Evolutionary conservation across 352 stramenopile species (phyloP).

Genomic region (Peronosclerospora sorghi): DNA sequence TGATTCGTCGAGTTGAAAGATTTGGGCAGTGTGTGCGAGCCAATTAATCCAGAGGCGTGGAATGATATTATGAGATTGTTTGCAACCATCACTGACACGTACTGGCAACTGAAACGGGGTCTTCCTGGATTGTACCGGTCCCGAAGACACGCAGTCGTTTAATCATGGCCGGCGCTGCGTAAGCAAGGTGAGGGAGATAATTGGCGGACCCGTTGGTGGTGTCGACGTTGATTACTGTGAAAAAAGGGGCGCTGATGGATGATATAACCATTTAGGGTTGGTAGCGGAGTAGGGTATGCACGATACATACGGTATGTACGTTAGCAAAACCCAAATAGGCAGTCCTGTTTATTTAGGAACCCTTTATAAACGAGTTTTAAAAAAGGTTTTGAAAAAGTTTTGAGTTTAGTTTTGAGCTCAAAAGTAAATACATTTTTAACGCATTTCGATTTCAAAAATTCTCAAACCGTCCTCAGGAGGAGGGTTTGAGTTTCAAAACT

Average conservation of each 20-base stretch:
- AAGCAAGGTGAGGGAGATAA: conserved; percentile 93
- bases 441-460: too few species aligned
- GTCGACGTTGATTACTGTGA: conserved; percentile 83
- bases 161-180: conserved; percentile 97
- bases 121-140: conserved; percentile 92
- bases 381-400: too few species aligned
- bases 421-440: too few species aligned
- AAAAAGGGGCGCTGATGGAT: conserved; percentile 29
- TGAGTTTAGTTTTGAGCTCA: too few species aligned
- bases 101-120: conserved; percentile 97
- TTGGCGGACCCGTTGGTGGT: conserved; percentile 94
- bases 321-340: too few species aligned
- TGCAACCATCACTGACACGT: conserved; percentile 89
- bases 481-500: too few species aligned
- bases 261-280: conserved; percentile 67
- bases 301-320: too few species aligned
- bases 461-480: too few species aligned
- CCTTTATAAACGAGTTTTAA: too few species aligned
- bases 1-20: conserved; percentile 67
- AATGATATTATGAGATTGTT: conserved; percentile 95
- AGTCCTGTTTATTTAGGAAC: too few species aligned
- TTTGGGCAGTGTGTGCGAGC: conserved; percentile 97
- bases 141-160: conserved; percentile 96
- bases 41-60: conserved; percentile 97
- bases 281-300: too few species aligned